These are phyloP conservation scores for Ganoderma leucocontextum DNA, from an alignment of 1,284 basidiomycete genomes.

Conservation along the genomic window DNA sequence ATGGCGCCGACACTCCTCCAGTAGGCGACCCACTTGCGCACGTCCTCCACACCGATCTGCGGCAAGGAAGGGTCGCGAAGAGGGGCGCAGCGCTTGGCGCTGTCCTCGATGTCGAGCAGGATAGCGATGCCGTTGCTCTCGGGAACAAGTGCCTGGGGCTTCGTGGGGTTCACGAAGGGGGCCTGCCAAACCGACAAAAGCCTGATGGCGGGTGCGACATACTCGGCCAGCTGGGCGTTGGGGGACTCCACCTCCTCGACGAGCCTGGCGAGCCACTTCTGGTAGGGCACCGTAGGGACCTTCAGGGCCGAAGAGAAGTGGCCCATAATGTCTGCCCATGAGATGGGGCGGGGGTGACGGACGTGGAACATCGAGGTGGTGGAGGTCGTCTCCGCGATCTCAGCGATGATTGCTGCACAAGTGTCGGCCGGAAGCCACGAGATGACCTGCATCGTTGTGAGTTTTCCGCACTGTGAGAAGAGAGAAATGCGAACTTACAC, in stretches of 20 bases:
- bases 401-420: slow-evolving; percentile 32
- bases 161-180: not conserved
- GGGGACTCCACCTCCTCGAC: slow-evolving; percentile 11
- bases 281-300: slow-evolving; percentile 26
- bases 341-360: slow-evolving; percentile 30
- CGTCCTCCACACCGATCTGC: slow-evolving; percentile 9
- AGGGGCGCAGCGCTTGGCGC: not conserved
- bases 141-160: not conserved
- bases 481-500: slow-evolving; percentile 12
- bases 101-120: slow-evolving; percentile 8
- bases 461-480: not conserved
- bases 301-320: slow-evolving; percentile 21
- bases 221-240: slow-evolving; percentile 5
- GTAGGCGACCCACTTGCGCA: slow-evolving; percentile 8
- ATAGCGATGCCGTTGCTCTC: slow-evolving; percentile 10
- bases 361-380: slow-evolving; percentile 29
- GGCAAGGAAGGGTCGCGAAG: slow-evolving; percentile 2
- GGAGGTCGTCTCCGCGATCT: slow-evolving; percentile 29
- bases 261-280: slow-evolving; percentile 31
- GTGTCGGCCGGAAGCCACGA: slow-evolving; percentile 37
- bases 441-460: slow-evolving; percentile 10
- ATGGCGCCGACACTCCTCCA: slow-evolving; percentile 9
- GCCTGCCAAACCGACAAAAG: slow-evolving; percentile 1
- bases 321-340: slow-evolving; percentile 26
- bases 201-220: not conserved